These are phyloP conservation scores for Yamagishiella unicocca DNA, from an alignment of 139 green algal species.

Conservation along the genomic window DNA sequence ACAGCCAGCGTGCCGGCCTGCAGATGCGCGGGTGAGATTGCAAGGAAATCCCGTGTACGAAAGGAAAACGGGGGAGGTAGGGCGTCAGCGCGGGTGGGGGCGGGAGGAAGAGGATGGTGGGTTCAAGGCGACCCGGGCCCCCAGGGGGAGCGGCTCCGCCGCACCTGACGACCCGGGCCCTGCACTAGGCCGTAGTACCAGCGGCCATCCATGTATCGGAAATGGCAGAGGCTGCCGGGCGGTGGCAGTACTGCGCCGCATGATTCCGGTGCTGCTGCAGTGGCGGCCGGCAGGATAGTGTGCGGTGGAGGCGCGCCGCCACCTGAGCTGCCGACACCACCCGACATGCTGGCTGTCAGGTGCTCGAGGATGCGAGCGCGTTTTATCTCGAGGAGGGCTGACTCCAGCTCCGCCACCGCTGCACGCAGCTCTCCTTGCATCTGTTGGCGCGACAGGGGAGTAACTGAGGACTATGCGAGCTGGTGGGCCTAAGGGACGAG, in stretches of 20 bases:
- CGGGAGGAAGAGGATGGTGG: not conserved
- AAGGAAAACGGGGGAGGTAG: too few species aligned
- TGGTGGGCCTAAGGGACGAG: too few species aligned
- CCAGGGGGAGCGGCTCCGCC: too few species aligned
- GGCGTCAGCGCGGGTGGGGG: too few species aligned
- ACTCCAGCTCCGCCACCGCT: slow-evolving; percentile 34
- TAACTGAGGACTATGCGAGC: too few species aligned
- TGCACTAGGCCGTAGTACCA: slow-evolving; percentile 41
- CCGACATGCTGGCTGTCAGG: not conserved
- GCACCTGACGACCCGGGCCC: slow-evolving; percentile 14
- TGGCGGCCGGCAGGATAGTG: not conserved
- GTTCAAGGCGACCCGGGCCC: too few species aligned
- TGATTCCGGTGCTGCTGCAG: not conserved
- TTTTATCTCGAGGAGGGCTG: slow-evolving; percentile 32
- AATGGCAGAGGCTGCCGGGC: slow-evolving; percentile 16
- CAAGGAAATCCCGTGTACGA: too few species aligned
- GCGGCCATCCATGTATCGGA: slow-evolving; percentile 50
- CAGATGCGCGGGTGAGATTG: too few species aligned
- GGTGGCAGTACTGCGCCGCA: too few species aligned
- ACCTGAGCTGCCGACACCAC: not conserved
- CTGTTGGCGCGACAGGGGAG: too few species aligned
- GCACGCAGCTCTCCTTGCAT: slow-evolving; percentile 3
- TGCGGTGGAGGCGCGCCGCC: not conserved
- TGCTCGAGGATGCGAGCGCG: slow-evolving; percentile 21
- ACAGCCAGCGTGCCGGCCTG: slow-evolving; percentile 25